A percentile compares a stretch with the other conserved stretches of the same genome.
Conservation (phyloP, 2,329 filamentous ascomycete species). For the Periconia digitata region DNA sequence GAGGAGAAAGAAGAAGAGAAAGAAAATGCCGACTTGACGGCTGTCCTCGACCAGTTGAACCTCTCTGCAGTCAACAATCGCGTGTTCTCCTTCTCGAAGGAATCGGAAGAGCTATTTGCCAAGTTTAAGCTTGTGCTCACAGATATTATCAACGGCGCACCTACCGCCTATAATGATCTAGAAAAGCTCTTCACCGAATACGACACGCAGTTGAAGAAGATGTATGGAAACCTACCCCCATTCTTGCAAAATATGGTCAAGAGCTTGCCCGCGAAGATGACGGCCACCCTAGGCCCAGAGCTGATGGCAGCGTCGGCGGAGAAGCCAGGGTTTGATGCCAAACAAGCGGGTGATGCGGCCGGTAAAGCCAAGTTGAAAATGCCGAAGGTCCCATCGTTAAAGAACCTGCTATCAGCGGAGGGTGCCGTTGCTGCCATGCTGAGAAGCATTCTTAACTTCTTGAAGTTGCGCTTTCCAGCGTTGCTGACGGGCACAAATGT, state of each 20-base stretch:
- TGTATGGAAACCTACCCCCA: constrained; percentile 68
- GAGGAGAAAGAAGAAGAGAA: constrained; percentile 47
- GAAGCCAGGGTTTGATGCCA: constrained; percentile 55
- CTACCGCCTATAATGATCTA: constrained; percentile 92
- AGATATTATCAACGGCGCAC: constrained; percentile 88
- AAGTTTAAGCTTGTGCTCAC: constrained; percentile 90
- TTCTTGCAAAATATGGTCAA: constrained; percentile 86
- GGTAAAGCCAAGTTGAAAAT: constrained; percentile 41
- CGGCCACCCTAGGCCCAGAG: constrained; percentile 74
- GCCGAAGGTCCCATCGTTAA: constrained; percentile 72
- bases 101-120: constrained; percentile 77
- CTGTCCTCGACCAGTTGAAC: constrained; percentile 81
- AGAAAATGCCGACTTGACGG: constrained; percentile 72
- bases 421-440: constrained; percentile 84
- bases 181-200: constrained; percentile 65
- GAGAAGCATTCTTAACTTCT: constrained; percentile 84
- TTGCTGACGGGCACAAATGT: constrained; percentile 85
- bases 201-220: constrained; percentile 64
- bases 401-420: constrained; percentile 80
- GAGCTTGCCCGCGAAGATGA: constrained; percentile 79
- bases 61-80: constrained; percentile 82
- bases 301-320: constrained; percentile 77
- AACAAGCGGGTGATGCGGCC: constrained; percentile 45
- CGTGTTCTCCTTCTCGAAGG: constrained; percentile 79
- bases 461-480: constrained; percentile 86